Percentiles rank a stretch among this genome's conserved stretches.
Evolutionary conservation across 208 protist species (phyloP).

Genomic region (Crithidia mellificae): DNA sequence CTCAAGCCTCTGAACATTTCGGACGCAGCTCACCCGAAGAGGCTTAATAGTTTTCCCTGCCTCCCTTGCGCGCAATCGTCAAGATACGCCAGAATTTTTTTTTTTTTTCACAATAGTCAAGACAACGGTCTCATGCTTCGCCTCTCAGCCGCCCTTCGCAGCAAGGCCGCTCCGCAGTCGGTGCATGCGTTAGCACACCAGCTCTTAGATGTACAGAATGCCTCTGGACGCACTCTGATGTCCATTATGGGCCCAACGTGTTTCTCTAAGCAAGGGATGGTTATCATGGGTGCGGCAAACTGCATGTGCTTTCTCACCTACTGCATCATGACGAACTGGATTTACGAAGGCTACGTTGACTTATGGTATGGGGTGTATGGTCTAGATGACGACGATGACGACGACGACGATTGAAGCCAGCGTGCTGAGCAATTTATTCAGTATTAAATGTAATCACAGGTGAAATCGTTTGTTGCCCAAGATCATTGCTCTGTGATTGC

Average conservation of each 20-base stretch:
- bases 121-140: conserved; percentile 23
- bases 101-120: not conserved
- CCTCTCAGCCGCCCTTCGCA: conserved; percentile 1
- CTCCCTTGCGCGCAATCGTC: too few relatives aligned
- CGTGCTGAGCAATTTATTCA: not conserved
- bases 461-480: too few relatives aligned
- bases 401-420: conserved; percentile 36
- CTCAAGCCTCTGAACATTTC: too few relatives aligned
- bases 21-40: too few relatives aligned
- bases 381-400: conserved; percentile 63
- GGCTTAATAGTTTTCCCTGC: too few relatives aligned
- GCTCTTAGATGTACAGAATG: conserved; percentile 22
- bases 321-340: conserved; percentile 79
- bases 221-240: conserved; percentile 27
- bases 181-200: conserved; percentile 14
- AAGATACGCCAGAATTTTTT: too few relatives aligned
- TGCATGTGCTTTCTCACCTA: conserved; percentile 63
- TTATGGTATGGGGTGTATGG: conserved; percentile 81
- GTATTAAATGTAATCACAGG: too few relatives aligned
- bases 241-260: conserved; percentile 28
- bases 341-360: conserved; percentile 79
- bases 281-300: conserved; percentile 36
- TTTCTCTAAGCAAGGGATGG: conserved; percentile 19
- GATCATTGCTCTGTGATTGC: too few relatives aligned
- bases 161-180: conserved; percentile 1